These are phyloP conservation scores for Xanthoceras sorbifolium DNA, from an alignment of 345 rosid genomes.

Conservation along the genomic window DNA sequence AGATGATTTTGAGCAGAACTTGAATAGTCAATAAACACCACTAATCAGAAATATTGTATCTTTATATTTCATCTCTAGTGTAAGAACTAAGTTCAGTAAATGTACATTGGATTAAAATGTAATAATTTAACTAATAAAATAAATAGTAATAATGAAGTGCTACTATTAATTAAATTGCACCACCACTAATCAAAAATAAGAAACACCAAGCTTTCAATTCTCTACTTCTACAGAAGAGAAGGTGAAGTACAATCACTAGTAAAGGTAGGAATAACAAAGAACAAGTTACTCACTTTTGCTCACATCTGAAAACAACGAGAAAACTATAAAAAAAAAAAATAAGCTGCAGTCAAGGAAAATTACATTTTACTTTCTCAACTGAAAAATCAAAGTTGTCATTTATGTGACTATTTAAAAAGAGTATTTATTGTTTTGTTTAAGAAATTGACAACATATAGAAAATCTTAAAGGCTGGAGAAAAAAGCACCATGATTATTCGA, in stretches of 20 bases:
- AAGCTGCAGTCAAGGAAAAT: not conserved
- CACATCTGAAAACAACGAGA: not conserved
- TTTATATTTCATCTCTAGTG: too few species aligned
- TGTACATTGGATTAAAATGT: too few species aligned
- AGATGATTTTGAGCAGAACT: not conserved
- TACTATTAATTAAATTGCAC: not conserved
- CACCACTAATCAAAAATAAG: not conserved
- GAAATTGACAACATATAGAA: not conserved
- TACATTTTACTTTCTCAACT: not conserved
- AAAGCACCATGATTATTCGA: not conserved
- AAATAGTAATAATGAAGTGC: too few species aligned
- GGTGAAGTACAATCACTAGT: not conserved
- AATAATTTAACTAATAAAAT: not conserved
- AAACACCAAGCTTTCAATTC: not conserved
- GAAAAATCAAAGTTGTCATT: not conserved
- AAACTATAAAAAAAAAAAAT: not conserved
- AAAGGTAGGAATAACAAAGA: not conserved
- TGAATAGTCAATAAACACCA: not conserved
- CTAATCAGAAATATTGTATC: too few species aligned
- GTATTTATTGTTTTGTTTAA: not conserved
- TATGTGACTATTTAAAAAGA: not conserved
- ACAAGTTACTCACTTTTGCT: not conserved
- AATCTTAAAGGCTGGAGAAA: not conserved
- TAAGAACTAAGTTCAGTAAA: too few species aligned
- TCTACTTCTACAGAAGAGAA: not conserved